Percentiles rank a stretch among this genome's conserved stretches.
Conservation (phyloP, 805 yeast genomes). For the Diddensiella caesifluorescens region DNA sequence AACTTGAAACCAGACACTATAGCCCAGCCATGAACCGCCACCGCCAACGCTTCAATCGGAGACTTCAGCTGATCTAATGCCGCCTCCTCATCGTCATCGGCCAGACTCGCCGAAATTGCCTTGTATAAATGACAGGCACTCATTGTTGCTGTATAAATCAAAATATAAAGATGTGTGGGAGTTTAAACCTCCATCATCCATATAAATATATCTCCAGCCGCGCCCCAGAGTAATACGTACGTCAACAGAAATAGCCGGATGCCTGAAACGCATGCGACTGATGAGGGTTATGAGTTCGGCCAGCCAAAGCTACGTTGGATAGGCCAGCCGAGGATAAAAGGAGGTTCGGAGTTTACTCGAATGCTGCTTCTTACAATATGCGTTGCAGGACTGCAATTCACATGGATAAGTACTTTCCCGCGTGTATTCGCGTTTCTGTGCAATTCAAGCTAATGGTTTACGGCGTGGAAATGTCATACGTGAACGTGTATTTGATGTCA, state of each 20-base stretch:
- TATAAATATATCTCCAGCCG: no score
- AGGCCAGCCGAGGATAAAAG: conserved; percentile 17
- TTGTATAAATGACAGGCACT: conserved; percentile 21
- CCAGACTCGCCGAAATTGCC: conserved; percentile 13
- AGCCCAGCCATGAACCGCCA: conserved; percentile 20
- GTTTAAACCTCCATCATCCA: no score
- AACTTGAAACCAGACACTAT: conserved; percentile 6
- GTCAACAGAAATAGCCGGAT: no score
- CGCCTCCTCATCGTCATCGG: conserved; percentile 16
- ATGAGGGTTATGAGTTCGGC: no score
- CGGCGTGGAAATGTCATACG: conserved; percentile 60
- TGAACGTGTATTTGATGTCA: conserved; percentile 53
- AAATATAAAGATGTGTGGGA: no score
- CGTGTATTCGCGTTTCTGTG: neutral
- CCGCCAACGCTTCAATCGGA: conserved; percentile 22
- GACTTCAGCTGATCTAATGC: conserved; percentile 9
- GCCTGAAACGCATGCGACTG: no score
- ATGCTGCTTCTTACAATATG: conserved; percentile 28
- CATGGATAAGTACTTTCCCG: conserved; percentile 39
- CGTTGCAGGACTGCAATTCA: conserved; percentile 56
- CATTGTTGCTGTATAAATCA: no score
- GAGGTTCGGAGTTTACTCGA: conserved; percentile 13
- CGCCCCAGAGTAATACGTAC: no score
- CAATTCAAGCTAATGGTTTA: conserved; percentile 7
- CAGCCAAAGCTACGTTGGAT: conserved; percentile 11